Base-by-base conservation (phyloP, 306 rosid species). In the Hippophae rhamnoides region DNA sequence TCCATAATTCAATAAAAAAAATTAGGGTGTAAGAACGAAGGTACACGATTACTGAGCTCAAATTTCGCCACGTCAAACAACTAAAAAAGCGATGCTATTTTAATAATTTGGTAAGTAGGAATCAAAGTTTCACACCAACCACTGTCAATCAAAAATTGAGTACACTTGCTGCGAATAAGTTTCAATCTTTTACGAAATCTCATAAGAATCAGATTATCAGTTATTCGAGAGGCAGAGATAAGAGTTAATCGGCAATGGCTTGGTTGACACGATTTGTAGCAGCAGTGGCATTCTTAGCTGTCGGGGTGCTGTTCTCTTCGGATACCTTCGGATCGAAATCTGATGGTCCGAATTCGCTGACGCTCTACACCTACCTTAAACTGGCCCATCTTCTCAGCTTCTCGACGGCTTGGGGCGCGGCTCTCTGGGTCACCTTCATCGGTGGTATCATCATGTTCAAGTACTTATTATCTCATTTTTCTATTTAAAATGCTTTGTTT, bases 401-500 rank as follows among this genome's bases (percentile, higher is more conserved):
- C 94, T 75, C 99, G 62, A 82, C 95, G 44, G 86, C 95, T 6
- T 93, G 89, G 74, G 99, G 99, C 14, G 75, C 95, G 5, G 84
- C 95, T 64, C 81, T 88, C 0, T 93, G 99, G 99, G 99, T 93
- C 55, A 88, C 97, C 57, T 93, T 93, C 81, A 88, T 93, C 80
- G 95, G 99, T 25, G 99, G 99, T 60, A 86, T 93, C 77, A 88
- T 93, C 71, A 84, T 88, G 99, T 93, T 93, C 81, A 93, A 93
- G 99, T 88, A 79, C 53, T 6, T 41, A 1, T 13, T 43, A 23
- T 40, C 3, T 31, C 25, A 27, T 2, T 45, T 61, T 51, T 41
- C 40, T 2, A 40, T 38, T 55, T 70, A 26, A 31, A 31, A 31
- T 57, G 8, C 7, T 51, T 10, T 73, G 61, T 67, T 60, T 67